Evolutionary conservation across 306 rosid species (phyloP).

Genomic region (Ammopiptanthus mongolicus): DNA sequence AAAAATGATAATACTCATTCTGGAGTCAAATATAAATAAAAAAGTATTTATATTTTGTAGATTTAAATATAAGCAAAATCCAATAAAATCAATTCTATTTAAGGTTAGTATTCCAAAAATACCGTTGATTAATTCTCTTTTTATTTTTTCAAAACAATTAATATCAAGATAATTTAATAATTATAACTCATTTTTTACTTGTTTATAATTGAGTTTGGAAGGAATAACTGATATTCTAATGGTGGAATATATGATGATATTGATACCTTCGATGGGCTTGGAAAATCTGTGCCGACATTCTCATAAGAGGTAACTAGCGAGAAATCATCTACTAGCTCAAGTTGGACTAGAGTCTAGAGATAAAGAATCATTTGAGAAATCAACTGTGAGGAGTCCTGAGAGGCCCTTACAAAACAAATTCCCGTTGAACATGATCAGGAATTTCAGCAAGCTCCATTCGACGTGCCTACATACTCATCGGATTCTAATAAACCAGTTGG

Average conservation of each 20-base stretch:
- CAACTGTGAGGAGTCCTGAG: slow-evolving; percentile 54
- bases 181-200: no score
- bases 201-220: no score
- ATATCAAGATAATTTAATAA: no score
- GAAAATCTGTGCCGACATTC: slow-evolving; percentile 65
- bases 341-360: slow-evolving; percentile 43
- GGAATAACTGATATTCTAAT: slow-evolving; percentile 52
- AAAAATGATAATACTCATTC: slow-evolving; percentile 39
- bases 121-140: no score
- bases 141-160: no score
- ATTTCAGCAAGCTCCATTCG: slow-evolving; percentile 54
- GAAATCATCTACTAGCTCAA: slow-evolving; percentile 43
- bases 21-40: no score
- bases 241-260: slow-evolving; percentile 55
- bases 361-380: slow-evolving; percentile 49
- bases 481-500: slow-evolving; percentile 48
- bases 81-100: no score
- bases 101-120: no score
- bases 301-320: slow-evolving; percentile 57
- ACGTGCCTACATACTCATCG: slow-evolving; percentile 56
- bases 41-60: no score
- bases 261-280: slow-evolving; percentile 75
- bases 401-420: slow-evolving; percentile 44
- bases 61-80: no score
- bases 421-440: slow-evolving; percentile 50